These are phyloP conservation scores for Prinsepia uniflora DNA, from an alignment of 306 rosid species.

Conservation along the genomic window DNA sequence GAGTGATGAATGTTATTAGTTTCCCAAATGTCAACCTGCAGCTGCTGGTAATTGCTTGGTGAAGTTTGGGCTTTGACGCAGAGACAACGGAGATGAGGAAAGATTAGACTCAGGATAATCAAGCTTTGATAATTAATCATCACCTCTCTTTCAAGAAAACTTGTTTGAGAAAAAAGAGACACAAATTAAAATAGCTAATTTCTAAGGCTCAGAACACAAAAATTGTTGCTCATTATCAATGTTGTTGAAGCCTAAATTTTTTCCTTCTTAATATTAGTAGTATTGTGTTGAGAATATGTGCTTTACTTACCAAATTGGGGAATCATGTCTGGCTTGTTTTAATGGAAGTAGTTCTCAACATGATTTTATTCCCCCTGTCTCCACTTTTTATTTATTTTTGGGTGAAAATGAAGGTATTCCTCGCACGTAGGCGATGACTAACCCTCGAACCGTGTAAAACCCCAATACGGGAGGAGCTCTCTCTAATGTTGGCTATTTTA, in stretches of 20 bases:
- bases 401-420: too few species aligned
- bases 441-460: too few species aligned
- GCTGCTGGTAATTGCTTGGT: slow-evolving; percentile 8
- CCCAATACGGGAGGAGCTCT: too few species aligned
- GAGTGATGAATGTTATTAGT: too few species aligned
- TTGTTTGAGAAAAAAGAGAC: background rate
- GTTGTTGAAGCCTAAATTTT: background rate
- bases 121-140: slow-evolving; percentile 23
- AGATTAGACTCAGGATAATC: slow-evolving; percentile 18
- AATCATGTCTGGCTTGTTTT: slow-evolving; percentile 31
- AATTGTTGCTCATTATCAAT: slow-evolving; percentile 2
- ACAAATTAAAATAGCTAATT: background rate
- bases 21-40: background rate
- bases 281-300: slow-evolving; percentile 38
- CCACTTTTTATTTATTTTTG: too few species aligned
- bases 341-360: slow-evolving; percentile 13
- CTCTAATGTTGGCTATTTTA: too few species aligned
- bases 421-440: too few species aligned
- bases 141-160: slow-evolving; percentile 1
- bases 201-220: background rate
- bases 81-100: slow-evolving; percentile 1
- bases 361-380: slow-evolving; percentile 31
- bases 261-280: background rate
- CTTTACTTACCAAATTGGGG: slow-evolving; percentile 40
- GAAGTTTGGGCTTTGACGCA: slow-evolving; percentile 12